Conservation (phyloP, 2,329 filamentous ascomycete species). For the Colletotrichum aenigma region DNA sequence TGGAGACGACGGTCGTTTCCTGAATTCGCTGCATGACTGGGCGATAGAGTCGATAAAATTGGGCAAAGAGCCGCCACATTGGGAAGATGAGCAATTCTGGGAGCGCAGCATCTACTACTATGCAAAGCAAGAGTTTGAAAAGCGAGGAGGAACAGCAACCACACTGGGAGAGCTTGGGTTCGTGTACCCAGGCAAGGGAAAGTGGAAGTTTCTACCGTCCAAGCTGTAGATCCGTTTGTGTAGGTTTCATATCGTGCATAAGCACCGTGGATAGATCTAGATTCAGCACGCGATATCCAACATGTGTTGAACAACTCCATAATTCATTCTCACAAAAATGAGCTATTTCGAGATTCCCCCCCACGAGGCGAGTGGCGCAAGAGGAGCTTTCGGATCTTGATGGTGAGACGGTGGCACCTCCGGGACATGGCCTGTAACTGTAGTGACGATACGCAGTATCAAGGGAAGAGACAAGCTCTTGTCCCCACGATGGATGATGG, state of each 20-base stretch:
- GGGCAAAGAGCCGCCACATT: conserved; percentile 73
- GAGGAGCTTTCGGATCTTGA: not conserved
- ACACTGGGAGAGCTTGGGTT: conserved; percentile 51
- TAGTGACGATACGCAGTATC: not conserved
- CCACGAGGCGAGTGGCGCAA: not conserved
- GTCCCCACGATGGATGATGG: not conserved
- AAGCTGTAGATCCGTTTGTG: not conserved
- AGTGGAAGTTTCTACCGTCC: not conserved
- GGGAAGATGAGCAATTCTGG: conserved; percentile 76
- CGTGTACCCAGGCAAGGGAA: conserved; percentile 17
- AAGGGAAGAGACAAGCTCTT: not conserved
- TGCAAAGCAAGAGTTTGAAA: conserved; percentile 75
- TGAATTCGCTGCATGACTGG: conserved; percentile 73
- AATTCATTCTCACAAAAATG: not conserved
- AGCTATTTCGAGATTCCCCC: not conserved
- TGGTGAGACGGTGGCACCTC: not conserved
- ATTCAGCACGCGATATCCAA: not conserved
- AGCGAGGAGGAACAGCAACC: conserved; percentile 66
- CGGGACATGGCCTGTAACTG: not conserved
- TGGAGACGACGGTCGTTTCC: conserved; percentile 69
- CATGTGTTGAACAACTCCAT: not conserved
- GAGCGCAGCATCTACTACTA: conserved; percentile 69
- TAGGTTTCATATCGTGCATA: not conserved
- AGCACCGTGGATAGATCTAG: not conserved
- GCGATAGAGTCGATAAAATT: conserved; percentile 50